Conservation (phyloP, 371 early-diverging fungal genomes). For the Mortierella sp. region DNA sequence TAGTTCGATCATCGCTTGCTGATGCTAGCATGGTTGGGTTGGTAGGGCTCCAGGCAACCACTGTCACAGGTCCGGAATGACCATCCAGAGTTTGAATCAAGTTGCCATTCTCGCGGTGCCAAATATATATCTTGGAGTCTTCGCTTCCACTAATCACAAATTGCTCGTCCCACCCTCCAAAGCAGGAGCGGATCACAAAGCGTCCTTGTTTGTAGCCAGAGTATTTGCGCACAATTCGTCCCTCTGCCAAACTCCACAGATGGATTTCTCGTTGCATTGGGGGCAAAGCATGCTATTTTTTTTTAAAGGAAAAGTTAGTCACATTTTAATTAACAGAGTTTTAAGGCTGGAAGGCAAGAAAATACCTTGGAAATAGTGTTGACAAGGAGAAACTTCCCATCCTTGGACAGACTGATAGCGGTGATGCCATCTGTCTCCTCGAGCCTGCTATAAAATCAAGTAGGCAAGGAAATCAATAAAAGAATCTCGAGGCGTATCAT, state of each 20-base stretch:
- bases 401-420: constrained; percentile 78
- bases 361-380: constrained; percentile 69
- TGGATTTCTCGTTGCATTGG: constrained; percentile 73
- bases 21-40: constrained; percentile 85
- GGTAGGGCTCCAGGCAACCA: constrained; percentile 85
- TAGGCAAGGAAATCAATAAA: background rate
- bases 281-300: constrained; percentile 21
- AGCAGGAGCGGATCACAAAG: constrained; percentile 93
- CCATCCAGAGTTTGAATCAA: constrained; percentile 85
- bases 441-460: constrained; percentile 59
- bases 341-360: background rate
- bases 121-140: constrained; percentile 89
- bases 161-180: constrained; percentile 88
- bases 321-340: background rate
- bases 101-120: constrained; percentile 87
- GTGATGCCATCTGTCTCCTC: constrained; percentile 82
- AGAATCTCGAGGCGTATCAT: background rate
- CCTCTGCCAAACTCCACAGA: constrained; percentile 88
- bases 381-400: constrained; percentile 81
- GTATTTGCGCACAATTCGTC: constrained; percentile 77
- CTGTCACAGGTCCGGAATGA: constrained; percentile 88
- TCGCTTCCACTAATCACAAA: constrained; percentile 94
- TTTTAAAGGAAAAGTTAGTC: background rate
- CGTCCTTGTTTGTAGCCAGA: constrained; percentile 87
- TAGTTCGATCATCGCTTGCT: constrained; percentile 94